These are phyloP conservation scores for Hypholoma sublateritium DNA, from an alignment of 768 basidiomycete genomes.

Conservation along the genomic window DNA sequence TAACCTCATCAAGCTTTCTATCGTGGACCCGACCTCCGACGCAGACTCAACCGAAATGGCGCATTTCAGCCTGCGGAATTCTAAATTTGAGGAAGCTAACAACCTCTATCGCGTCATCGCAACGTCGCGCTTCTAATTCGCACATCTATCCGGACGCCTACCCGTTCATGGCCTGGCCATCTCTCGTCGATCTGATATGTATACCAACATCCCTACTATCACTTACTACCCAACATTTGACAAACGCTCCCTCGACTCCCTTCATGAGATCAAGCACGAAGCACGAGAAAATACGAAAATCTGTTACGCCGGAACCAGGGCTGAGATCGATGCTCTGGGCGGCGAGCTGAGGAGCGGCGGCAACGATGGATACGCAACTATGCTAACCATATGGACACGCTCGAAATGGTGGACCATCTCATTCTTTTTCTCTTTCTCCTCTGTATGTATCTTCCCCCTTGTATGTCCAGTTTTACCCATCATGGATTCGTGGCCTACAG, in stretches of 20 bases:
- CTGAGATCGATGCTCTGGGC: not conserved
- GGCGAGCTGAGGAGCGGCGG: not conserved
- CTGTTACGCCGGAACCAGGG: not conserved
- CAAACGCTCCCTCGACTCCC: not conserved
- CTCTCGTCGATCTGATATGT: slow-evolving; percentile 10
- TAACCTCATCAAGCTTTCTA: slow-evolving; percentile 63
- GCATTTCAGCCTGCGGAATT: slow-evolving; percentile 70
- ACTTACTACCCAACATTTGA: slow-evolving; percentile 2
- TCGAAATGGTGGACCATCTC: not conserved
- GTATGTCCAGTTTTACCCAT: not conserved
- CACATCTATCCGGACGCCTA: not conserved
- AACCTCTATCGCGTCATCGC: slow-evolving; percentile 67
- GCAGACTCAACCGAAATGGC: slow-evolving; percentile 76
- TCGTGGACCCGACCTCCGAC: slow-evolving; percentile 65
- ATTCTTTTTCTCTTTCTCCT: not conserved
- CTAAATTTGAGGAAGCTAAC: slow-evolving; percentile 78
- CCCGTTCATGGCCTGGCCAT: slow-evolving; percentile 4
- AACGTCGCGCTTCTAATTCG: slow-evolving; percentile 35
- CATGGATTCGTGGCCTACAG: not conserved
- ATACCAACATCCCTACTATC: slow-evolving; percentile 7
- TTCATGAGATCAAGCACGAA: slow-evolving; percentile 5
- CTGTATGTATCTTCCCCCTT: slow-evolving; percentile 7
- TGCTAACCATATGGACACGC: slow-evolving; percentile 2
- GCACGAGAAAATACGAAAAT: not conserved
- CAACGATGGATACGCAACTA: slow-evolving; percentile 5